phyloP scores from a whole-genome alignment of 352 stramenopile species.

The Globisporangium spinosum region DNA sequence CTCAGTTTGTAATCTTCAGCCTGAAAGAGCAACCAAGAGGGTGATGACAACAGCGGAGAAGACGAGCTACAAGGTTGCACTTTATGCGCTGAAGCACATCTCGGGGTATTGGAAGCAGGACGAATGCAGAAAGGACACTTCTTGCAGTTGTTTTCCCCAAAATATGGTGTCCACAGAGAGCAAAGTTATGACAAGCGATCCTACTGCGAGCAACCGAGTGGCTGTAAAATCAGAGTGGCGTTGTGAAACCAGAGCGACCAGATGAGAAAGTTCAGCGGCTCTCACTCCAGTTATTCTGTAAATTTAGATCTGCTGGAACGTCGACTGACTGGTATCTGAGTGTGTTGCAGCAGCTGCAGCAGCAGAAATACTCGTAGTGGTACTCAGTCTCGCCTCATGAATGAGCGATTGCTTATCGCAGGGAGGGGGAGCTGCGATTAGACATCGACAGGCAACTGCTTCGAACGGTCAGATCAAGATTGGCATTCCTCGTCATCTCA shows the following conservation, averaged over 20 bases:
- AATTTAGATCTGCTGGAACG: not conserved
- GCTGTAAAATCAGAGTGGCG: not conserved
- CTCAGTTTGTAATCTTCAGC: not conserved
- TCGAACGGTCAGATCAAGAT: not conserved
- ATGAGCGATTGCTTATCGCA: not conserved
- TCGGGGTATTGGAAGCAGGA: not conserved
- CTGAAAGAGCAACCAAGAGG: not conserved
- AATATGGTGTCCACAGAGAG: not conserved
- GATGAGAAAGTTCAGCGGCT: not conserved
- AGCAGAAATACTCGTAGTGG: not conserved
- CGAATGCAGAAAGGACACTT: not conserved
- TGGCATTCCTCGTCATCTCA: not conserved
- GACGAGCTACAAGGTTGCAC: constrained; percentile 2
- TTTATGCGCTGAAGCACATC: constrained; percentile 1
- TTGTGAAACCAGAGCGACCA: not conserved
- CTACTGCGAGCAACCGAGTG: not conserved
- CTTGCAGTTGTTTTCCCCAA: not conserved
- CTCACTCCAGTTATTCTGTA: not conserved
- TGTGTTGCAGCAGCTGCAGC: not conserved
- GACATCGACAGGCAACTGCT: not conserved
- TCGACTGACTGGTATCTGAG: not conserved
- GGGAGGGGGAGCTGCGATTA: not conserved
- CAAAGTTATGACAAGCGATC: constrained; percentile 2
- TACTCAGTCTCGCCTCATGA: not conserved
- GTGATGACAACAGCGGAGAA: not conserved